phyloP scores from a whole-genome alignment of 441 rosid species.

The Aquilaria agallochum region DNA sequence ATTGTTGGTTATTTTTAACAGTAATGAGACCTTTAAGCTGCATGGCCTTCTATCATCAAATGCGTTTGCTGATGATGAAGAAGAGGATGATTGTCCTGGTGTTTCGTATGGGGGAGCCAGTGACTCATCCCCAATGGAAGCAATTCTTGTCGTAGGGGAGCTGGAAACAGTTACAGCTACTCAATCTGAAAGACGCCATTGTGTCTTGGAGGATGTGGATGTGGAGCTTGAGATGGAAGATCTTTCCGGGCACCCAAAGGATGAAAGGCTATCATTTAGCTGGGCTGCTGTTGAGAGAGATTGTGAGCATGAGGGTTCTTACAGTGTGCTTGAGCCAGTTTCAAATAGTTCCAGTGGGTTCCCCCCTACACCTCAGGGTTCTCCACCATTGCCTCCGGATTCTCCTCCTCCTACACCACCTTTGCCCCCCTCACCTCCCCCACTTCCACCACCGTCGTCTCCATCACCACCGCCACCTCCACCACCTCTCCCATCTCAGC shows the following conservation, averaged over 20 bases:
- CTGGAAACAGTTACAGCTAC: constrained; percentile 32
- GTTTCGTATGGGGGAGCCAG: constrained; percentile 29
- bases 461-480: constrained; percentile 48
- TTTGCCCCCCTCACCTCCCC: constrained; percentile 76
- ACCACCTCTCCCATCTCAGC: constrained; percentile 27
- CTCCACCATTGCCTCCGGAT: constrained; percentile 84
- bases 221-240: constrained; percentile 92
- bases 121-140: constrained; percentile 35
- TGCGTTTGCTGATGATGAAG: constrained; percentile 60
- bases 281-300: constrained; percentile 33
- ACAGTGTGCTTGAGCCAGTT: constrained; percentile 32
- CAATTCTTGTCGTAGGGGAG: constrained; percentile 30
- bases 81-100: constrained; percentile 39
- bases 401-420: constrained; percentile 91
- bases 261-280: constrained; percentile 29
- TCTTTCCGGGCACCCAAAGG: constrained; percentile 60
- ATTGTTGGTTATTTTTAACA: constrained; percentile 25
- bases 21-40: constrained; percentile 85
- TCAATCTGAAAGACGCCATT: constrained; percentile 56
- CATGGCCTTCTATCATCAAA: constrained; percentile 64
- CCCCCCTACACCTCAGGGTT: constrained; percentile 51
- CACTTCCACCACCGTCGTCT: constrained; percentile 40
- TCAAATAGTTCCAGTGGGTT: constrained; percentile 31
- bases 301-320: constrained; percentile 14
- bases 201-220: constrained; percentile 73